Evolutionary conservation across 257 asterid species (phyloP).

Genomic region (Nicotiana undulata): DNA sequence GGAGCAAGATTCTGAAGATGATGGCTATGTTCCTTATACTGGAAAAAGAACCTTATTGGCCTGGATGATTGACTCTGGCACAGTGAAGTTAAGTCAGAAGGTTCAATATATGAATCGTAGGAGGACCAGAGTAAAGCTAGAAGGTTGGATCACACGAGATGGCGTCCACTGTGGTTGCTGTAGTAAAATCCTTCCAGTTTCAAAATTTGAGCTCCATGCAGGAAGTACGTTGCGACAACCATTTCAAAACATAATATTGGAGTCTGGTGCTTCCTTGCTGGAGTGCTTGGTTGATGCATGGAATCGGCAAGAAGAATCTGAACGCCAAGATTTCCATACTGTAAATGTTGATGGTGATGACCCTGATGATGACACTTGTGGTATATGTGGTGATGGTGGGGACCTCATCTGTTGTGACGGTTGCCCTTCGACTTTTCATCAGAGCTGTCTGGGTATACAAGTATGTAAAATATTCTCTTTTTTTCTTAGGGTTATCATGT

Average conservation of each 20-base stretch:
- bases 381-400: slow-evolving; percentile 95
- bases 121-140: slow-evolving; percentile 63
- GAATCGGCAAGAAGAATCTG: slow-evolving; percentile 74
- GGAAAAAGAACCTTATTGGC: slow-evolving; percentile 87
- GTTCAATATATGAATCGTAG: slow-evolving; percentile 90
- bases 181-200: slow-evolving; percentile 84
- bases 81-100: slow-evolving; percentile 60
- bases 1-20: slow-evolving; percentile 51
- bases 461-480: slow-evolving; percentile 24
- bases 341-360: slow-evolving; percentile 70
- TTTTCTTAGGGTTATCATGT: not conserved
- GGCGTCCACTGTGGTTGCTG: slow-evolving; percentile 99
- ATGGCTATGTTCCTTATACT: slow-evolving; percentile 67
- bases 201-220: slow-evolving; percentile 96
- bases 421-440: slow-evolving; percentile 97
- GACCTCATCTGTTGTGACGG: slow-evolving; percentile 96
- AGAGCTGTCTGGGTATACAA: slow-evolving; percentile 73
- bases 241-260: slow-evolving; percentile 72
- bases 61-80: slow-evolving; percentile 81
- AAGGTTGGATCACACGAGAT: slow-evolving; percentile 95
- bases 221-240: slow-evolving; percentile 89
- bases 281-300: slow-evolving; percentile 89
- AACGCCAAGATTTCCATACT: slow-evolving; percentile 41
- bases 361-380: slow-evolving; percentile 94
- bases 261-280: slow-evolving; percentile 76